Base-by-base conservation (phyloP, 495 filamentous ascomycete genomes). In the Lophiostoma macrostomum region DNA sequence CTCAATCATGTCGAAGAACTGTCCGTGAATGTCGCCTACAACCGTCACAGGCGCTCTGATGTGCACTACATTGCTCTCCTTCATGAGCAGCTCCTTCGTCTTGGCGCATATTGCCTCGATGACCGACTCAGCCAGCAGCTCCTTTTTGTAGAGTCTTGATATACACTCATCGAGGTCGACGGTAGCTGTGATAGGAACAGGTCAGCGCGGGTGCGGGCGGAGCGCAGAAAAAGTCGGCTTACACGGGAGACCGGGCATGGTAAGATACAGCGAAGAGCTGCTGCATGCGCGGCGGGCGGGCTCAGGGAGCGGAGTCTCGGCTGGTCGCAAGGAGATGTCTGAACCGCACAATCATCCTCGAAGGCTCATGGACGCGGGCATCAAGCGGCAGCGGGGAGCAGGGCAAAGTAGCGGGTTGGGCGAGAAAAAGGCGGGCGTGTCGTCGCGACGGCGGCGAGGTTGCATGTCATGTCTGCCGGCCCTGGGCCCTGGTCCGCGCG, bases 61-160 rank as follows among this genome's bases (percentile, higher is more conserved):
- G 67, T 98, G 93, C 35, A 98, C 93, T 41, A 98, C 93, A 75
- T 98, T 98, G 77, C 91, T 96, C 80, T 98, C 93, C 68, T 93
- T 94, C 93, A 98, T 98, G 56, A 98, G 77, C 49, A 97, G 78
- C 71, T 98, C 93, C 60, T 98, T 98, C 11, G 94, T 90, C 70
- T 98, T 98, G 64, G 93, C 90, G 69, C 93, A 98, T 82, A 98
- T 94, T 64, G 94, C 93, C 73, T 98, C 93, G 68, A 98, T 91
- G 35, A 98, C 94, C 6, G 91, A 95, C 72, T 98, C 93, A 38
- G 94, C 93, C 20, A 98, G 77, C 43, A 98, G 78, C 67, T 97
- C 91, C 70, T 96, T 97, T 54, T 89, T 88, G 71, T 97, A 96
- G 22, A 98, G 82, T 50, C 93, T 82, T 64, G 86, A 81, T 72